Evolutionary conservation across 2,329 filamentous ascomycete genomes (phyloP), one percentile per base, ranked within the genome.

Genomic region (Pseudocercospora ulei): DNA sequence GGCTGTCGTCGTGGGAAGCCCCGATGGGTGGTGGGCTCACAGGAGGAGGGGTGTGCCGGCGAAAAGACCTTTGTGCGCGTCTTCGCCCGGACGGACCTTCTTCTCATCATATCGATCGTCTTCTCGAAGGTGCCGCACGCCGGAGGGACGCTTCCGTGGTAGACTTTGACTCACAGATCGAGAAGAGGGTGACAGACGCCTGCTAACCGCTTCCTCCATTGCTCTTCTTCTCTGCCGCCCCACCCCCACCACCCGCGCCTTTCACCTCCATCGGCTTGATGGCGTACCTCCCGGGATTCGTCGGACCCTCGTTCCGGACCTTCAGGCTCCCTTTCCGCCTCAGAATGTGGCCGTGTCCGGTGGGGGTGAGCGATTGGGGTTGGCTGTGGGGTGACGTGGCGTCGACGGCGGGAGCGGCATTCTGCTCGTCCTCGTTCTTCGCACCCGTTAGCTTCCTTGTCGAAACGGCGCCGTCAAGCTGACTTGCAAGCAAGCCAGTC

Each of bases 311-410:
- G 47, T 68, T 67, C 26, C 60, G 61, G 2, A 61, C 58, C 37
- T 60, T 64, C 36, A 69, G 50, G 16, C 62, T 64, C 11, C 60
- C 64, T 46, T 66, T 68, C 27, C 65, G 57, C 30, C 64, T 58
- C 24, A 69, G 55, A 14, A 41, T 39, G 25, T 43, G 42, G n/a
- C 38, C 38, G 14, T 43, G 38, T 3, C 28, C 30, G 12, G n/a
- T 11, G 13, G 30, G 18, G 8, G 17, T n/a, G 3, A 4, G n/a
- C 19, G 14, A 8, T 12, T 11, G 30, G 6, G 30, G 3, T 22
- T 33, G 17, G 18, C 18, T 18, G 18, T 22, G 12, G 4, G 3
- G 11, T 17, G 17, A n/a, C n/a, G 20, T 12, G 30, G 18, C 11
- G 2, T 33, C 18, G 9, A 22, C 36, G 33, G 31, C 37, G 7